A percentile compares a stretch with the other conserved stretches of the same genome.
Conservation (phyloP, 352 stramenopile genomes). For the Globisporangium spinosum region DNA sequence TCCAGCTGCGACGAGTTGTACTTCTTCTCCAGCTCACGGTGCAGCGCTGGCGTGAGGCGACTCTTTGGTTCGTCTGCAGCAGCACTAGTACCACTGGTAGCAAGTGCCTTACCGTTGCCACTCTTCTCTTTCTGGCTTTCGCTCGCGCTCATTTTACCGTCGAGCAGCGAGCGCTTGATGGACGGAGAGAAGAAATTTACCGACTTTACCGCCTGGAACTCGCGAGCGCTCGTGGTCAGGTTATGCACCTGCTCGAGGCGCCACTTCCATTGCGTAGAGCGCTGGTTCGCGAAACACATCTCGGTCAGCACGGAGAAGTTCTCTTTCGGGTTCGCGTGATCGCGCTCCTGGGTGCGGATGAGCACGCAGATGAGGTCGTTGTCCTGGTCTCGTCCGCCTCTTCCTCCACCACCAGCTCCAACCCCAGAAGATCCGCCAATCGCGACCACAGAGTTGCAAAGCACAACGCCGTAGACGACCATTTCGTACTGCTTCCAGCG, state of each 20-base stretch:
- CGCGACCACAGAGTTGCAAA: conserved; percentile 68
- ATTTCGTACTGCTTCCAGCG: conserved; percentile 58
- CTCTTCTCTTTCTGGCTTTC: conserved; percentile 11
- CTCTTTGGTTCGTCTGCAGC: conserved; percentile 13
- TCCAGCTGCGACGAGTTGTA: conserved; percentile 76
- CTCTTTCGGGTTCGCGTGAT: conserved; percentile 22
- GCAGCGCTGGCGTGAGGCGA: conserved; percentile 40
- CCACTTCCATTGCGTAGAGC: conserved; percentile 52
- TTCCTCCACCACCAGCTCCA: neutral
- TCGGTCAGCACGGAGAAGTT: conserved; percentile 55
- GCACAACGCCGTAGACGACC: conserved; percentile 56
- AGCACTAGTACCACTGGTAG: neutral
- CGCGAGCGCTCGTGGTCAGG: conserved; percentile 67
- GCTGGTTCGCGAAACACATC: conserved; percentile 68
- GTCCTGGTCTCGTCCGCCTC: conserved; percentile 15
- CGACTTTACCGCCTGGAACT: conserved; percentile 76
- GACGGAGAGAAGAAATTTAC: conserved; percentile 48
- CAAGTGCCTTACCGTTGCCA: neutral
- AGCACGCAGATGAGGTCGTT: conserved; percentile 64
- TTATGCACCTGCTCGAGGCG: conserved; percentile 67
- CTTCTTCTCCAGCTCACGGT: conserved; percentile 44
- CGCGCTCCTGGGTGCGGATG: conserved; percentile 34
- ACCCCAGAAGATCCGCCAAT: conserved; percentile 19
- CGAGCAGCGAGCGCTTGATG: conserved; percentile 48
- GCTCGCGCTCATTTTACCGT: conserved; percentile 34